Base-by-base conservation (phyloP, 176 grass and related monocot genomes). In the Tillandsia fasciculata region DNA sequence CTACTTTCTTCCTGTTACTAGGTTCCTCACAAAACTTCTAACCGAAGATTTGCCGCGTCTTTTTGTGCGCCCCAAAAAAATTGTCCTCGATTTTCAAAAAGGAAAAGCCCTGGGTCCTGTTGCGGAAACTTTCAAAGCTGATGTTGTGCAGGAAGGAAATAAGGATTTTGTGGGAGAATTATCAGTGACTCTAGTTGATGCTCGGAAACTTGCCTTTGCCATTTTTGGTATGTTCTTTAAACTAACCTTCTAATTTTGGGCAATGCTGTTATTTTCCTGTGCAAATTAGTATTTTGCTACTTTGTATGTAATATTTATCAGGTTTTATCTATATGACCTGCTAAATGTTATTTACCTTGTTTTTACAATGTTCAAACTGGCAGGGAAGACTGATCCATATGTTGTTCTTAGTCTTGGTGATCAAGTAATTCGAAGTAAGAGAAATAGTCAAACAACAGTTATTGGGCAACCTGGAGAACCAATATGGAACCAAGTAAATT, bases 371-470 rank as follows among this genome's bases (percentile, higher is more conserved):
- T 66, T 53, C 67, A 59, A 48, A 76, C 69, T 58, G 65, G 48
- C 82, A 99, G 94, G 87, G 11, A 93, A 99, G 80, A 99, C 89
- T 24, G 94, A 99, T 78, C 94, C 94, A 73, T 93, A 93, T n/a
- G 94, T 93, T 79, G 74, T 81, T 26, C 78, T 99, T 79, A 93
- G 69, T 74, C 75, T 99, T 17, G 89, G 82, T 59, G 89, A 99
- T 84, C 94, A 99, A 82, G 82, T 78, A 5, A 93, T 99, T 81
- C 88, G 86, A 71, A 99, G 94, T 72, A 99, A 99, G 80, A 99
- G 92, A 70, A 99, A 99, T 80, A 93, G 94, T 64, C 89, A 90
- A 82, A 99, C 94, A 72, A 93, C 89, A 18, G 89, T 99, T 22
- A 99, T 79, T 83, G 94, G 94, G 26, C 74, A 67, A 63, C 94